Conservation (phyloP, 176 grass and related monocot genomes). For the Bonia amplexicaulis region DNA sequence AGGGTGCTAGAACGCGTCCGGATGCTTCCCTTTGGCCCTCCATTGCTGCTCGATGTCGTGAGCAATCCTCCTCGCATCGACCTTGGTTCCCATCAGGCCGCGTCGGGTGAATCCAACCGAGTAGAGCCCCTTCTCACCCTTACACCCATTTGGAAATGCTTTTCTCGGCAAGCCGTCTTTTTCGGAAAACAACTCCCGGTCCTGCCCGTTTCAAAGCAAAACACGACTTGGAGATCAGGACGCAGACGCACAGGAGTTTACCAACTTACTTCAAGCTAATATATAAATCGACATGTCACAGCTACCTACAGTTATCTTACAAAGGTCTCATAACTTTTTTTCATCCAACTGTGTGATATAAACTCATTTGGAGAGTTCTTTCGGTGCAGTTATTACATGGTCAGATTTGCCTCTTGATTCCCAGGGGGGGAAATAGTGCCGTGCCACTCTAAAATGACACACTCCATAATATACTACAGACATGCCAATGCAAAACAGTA, state of each 20-base stretch:
- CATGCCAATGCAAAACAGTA: not conserved
- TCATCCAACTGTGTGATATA: not conserved
- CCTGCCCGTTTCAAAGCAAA: constrained; percentile 41
- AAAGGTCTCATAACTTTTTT: not conserved
- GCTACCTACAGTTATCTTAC: not conserved
- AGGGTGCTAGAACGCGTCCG: not conserved
- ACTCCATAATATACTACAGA: not conserved
- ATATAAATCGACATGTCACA: not conserved
- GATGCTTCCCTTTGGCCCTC: constrained; percentile 20
- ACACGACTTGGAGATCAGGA: constrained; percentile 15
- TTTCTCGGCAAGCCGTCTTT: constrained; percentile 82
- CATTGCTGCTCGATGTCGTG: constrained; percentile 70
- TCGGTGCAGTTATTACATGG: not conserved
- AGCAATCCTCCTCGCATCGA: constrained; percentile 65
- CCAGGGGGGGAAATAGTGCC: not conserved
- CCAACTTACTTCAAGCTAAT: not conserved
- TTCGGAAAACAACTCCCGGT: constrained; percentile 73
- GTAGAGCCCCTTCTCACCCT: constrained; percentile 71
- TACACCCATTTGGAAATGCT: constrained; percentile 82
- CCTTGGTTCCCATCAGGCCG: constrained; percentile 74
- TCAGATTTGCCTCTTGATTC: not conserved
- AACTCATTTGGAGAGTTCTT: not conserved
- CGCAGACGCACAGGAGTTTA: not conserved
- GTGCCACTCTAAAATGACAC: not conserved
- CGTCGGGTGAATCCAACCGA: constrained; percentile 71